Percentiles rank a stretch among this genome's conserved stretches.
These are phyloP conservation scores for Psilocybe tampanensis DNA, from an alignment of 768 basidiomycete species.

Conservation along the genomic window DNA sequence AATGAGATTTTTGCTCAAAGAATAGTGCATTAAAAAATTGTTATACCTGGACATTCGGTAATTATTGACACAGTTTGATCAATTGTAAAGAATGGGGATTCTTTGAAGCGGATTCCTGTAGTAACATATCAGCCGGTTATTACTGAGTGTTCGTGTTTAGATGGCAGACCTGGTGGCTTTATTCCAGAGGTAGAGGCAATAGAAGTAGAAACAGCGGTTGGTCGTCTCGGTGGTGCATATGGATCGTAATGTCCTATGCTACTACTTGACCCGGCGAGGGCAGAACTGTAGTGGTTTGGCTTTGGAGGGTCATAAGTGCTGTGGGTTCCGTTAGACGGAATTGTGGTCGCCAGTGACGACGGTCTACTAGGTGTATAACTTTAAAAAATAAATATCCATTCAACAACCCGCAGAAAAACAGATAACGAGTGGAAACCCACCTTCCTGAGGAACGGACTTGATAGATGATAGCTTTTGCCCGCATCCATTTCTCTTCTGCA, in stretches of 20 bases:
- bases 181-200: constrained; percentile 33
- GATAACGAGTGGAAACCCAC: constrained; percentile 48
- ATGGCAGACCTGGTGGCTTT: constrained; percentile 32
- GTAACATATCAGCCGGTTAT: constrained; percentile 19
- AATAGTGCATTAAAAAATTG: constrained; percentile 5
- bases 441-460: constrained; percentile 67
- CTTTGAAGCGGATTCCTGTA: constrained; percentile 73
- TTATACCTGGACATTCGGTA: constrained; percentile 78
- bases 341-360: constrained; percentile 13
- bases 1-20: neutral
- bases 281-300: constrained; percentile 28
- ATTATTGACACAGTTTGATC: constrained; percentile 67
- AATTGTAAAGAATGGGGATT: constrained; percentile 75
- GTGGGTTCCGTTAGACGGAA: constrained; percentile 22
- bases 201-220: constrained; percentile 34
- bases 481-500: constrained; percentile 66
- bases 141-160: constrained; percentile 10
- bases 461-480: constrained; percentile 64
- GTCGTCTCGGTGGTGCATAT: constrained; percentile 61
- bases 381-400: constrained; percentile 4
- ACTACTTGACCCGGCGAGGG: constrained; percentile 31
- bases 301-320: constrained; percentile 30
- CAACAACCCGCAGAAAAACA: neutral
- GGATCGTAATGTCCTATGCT: constrained; percentile 60
- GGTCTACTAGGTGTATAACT: constrained; percentile 25